phyloP scores from a whole-genome alignment of 1,284 basidiomycete genomes.

The Volvariella surrecta region DNA sequence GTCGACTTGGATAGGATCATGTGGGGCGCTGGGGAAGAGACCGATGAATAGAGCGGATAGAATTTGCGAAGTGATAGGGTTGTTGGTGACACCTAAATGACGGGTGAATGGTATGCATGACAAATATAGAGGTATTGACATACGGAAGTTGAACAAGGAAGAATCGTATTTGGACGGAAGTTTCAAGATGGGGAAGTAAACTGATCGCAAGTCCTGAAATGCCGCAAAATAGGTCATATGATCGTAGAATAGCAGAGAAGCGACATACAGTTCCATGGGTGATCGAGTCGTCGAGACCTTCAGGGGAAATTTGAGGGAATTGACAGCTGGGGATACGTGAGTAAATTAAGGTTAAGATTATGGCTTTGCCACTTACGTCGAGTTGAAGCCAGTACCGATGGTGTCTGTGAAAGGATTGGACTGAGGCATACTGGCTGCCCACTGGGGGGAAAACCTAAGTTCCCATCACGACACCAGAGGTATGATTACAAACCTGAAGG shows the following conservation, averaged over 20 bases:
- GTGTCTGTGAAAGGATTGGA: constrained; percentile 30
- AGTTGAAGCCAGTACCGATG: constrained; percentile 32
- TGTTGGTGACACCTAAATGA: constrained; percentile 35
- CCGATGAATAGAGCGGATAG: constrained; percentile 36
- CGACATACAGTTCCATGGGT: constrained; percentile 28
- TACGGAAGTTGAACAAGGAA: constrained; percentile 23
- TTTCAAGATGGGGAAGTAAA: constrained; percentile 30
- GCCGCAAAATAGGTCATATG: neutral
- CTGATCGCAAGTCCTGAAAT: constrained; percentile 29
- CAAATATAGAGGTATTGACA: constrained; percentile 6
- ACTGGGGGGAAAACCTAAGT: constrained; percentile 16
- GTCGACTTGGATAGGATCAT: constrained; percentile 16
- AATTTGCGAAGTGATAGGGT: constrained; percentile 40
- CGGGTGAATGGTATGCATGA: neutral
- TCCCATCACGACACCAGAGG: neutral
- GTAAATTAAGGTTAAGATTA: neutral
- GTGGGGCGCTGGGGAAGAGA: constrained; percentile 28
- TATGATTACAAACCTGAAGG: constrained; percentile 22
- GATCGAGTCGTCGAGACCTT: constrained; percentile 31
- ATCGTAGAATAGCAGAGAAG: neutral
- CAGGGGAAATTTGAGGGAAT: constrained; percentile 34
- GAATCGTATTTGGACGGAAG: constrained; percentile 23
- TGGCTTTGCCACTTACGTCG: constrained; percentile 22
- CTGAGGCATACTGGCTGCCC: constrained; percentile 27
- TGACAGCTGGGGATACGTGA: constrained; percentile 26